A percentile compares a stretch with the other conserved stretches of the same genome.
These are phyloP conservation scores for Vigna reflexopilosa DNA, from an alignment of 306 rosid species.

Conservation along the genomic window DNA sequence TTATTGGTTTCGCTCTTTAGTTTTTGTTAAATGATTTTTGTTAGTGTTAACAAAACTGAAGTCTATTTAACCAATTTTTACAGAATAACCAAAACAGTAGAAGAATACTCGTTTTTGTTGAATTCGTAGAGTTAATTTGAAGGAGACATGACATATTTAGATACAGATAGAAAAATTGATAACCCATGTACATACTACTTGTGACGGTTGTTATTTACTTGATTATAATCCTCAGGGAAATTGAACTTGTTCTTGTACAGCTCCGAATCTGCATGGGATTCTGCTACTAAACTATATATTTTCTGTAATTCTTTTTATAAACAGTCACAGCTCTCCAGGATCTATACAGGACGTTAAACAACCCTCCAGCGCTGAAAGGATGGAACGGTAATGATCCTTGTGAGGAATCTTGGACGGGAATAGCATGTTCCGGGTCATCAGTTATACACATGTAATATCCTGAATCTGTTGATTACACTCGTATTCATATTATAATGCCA, in stretches of 20 bases:
- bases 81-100: not conserved
- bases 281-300: constrained; percentile 24
- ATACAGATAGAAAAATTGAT: not conserved
- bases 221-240: constrained; percentile 7
- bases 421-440: constrained; percentile 77
- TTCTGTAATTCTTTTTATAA: constrained; percentile 16
- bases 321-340: constrained; percentile 76
- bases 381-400: constrained; percentile 92
- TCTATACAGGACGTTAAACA: constrained; percentile 66
- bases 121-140: not conserved
- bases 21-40: not conserved
- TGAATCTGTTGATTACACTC: constrained; percentile 13
- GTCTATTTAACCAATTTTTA: not conserved
- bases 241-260: not conserved
- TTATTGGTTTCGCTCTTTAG: not conserved
- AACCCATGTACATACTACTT: not conserved
- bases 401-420: constrained; percentile 87
- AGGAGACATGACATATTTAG: not conserved
- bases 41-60: not conserved
- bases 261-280: not conserved
- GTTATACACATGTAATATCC: constrained; percentile 76
- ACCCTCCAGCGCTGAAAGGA: constrained; percentile 61
- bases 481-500: constrained; percentile 13
- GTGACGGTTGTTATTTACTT: not conserved
- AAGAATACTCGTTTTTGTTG: not conserved